Conservation (phyloP, 1,284 basidiomycete species). For the Lignosus rhinocerotis region DNA sequence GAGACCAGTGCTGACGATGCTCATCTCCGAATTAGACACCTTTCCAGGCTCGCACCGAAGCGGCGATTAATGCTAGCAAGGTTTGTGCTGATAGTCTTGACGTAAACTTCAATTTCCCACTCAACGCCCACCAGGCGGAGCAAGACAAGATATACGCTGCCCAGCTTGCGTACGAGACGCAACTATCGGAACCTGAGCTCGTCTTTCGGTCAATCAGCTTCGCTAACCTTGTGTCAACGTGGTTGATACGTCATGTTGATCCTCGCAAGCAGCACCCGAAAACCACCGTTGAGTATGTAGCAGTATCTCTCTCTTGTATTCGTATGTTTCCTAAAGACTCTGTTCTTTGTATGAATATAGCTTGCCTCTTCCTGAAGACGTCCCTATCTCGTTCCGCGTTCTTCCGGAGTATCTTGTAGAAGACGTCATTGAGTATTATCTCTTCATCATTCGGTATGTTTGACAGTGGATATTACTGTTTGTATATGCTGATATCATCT, state of each 20-base stretch:
- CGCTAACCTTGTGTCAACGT: conserved; percentile 88
- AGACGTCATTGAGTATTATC: conserved; percentile 89
- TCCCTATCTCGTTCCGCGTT: conserved; percentile 83
- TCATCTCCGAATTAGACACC: conserved; percentile 48
- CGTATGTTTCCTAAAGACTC: background rate
- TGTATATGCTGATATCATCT: conserved; percentile 10
- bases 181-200: conserved; percentile 86
- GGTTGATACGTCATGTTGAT: conserved; percentile 94
- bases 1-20: background rate
- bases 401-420: conserved; percentile 96
- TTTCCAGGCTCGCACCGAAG: conserved; percentile 66
- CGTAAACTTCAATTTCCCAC: background rate
- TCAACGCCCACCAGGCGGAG: conserved; percentile 48
- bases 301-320: background rate
- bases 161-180: conserved; percentile 82
- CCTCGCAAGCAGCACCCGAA: conserved; percentile 80
- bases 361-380: conserved; percentile 83
- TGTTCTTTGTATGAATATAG: conserved; percentile 39
- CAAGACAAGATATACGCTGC: conserved; percentile 68
- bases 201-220: conserved; percentile 82
- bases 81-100: conserved; percentile 36
- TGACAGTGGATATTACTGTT: background rate
- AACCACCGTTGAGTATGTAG: conserved; percentile 62
- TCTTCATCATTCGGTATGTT: conserved; percentile 79
- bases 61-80: conserved; percentile 73